These are phyloP conservation scores for Crithidia fasciculata DNA, from an alignment of 208 protist genomes.

Conservation along the genomic window DNA sequence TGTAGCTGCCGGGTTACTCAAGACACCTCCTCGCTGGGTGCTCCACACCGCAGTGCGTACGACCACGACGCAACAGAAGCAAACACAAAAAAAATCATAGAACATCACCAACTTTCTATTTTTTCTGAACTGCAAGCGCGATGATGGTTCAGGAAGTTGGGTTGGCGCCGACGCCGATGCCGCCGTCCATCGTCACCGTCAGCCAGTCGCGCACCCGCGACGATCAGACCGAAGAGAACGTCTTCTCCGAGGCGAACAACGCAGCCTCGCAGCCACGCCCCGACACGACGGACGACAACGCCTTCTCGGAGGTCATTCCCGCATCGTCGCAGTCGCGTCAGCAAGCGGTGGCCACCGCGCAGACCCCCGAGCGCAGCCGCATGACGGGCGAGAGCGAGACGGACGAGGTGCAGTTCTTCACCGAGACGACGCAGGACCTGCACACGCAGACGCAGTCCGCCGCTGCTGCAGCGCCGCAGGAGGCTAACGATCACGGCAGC, in stretches of 20 bases:
- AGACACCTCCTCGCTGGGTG: too few species aligned
- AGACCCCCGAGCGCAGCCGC: constrained; percentile 3
- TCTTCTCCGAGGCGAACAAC: constrained; percentile 15
- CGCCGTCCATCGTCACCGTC: constrained; percentile 15
- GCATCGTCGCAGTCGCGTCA: background rate
- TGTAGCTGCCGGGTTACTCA: too few species aligned
- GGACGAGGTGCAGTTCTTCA: constrained; percentile 16
- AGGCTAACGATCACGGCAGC: background rate
- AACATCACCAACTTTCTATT: background rate
- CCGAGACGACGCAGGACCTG: constrained; percentile 7
- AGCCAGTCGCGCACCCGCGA: constrained; percentile 4
- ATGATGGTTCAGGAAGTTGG: constrained; percentile 10
- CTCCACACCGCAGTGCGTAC: too few species aligned
- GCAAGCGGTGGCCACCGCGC: background rate
- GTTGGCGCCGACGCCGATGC: constrained; percentile 7
- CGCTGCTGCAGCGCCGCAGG: too few species aligned
- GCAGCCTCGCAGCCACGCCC: background rate
- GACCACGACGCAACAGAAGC: background rate
- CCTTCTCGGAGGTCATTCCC: background rate
- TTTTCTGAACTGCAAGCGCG: background rate
- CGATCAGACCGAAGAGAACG: constrained; percentile 7
- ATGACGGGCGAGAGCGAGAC: background rate
- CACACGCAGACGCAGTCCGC: constrained; percentile 10
- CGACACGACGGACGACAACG: background rate
- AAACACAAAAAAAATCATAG: constrained; percentile 8